Evolutionary conservation across 345 rosid genomes (phyloP).

Genomic region (Eucalyptus pauciflora): DNA sequence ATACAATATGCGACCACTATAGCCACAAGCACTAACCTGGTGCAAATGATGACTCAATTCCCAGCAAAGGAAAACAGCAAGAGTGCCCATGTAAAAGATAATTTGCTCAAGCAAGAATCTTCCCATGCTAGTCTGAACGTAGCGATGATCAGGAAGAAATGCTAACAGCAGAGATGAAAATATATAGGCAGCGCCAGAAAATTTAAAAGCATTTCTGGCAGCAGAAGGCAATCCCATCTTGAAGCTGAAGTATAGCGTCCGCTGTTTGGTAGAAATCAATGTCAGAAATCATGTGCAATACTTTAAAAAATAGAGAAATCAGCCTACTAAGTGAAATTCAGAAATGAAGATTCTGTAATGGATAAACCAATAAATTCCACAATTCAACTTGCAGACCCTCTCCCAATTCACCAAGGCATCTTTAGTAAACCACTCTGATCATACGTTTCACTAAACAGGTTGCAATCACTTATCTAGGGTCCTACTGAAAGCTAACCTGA

Average conservation of each 20-base stretch:
- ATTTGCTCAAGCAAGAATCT: conserved; percentile 44
- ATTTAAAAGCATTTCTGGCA: conserved; percentile 32
- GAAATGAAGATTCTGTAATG: not conserved
- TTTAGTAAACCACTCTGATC: not conserved
- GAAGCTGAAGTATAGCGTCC: conserved; percentile 74
- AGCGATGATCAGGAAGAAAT: conserved; percentile 22
- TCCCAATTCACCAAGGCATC: not conserved
- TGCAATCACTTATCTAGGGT: not conserved
- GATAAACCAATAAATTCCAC: not conserved
- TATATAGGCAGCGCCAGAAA: conserved; percentile 36
- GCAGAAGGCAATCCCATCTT: conserved; percentile 78
- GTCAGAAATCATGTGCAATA: not conserved
- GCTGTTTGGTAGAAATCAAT: conserved; percentile 30
- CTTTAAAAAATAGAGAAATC: not conserved
- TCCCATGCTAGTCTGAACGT: conserved; percentile 23
- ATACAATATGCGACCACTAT: not conserved
- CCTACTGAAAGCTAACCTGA: not conserved
- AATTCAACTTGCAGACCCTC: not conserved
- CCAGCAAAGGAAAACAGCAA: conserved; percentile 72
- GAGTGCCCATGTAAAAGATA: conserved; percentile 37
- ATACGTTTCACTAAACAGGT: not conserved
- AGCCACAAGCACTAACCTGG: conserved; percentile 37
- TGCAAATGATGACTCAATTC: conserved; percentile 74
- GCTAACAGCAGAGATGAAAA: conserved; percentile 30
- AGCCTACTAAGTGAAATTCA: not conserved